Evolutionary conservation across 1,284 basidiomycete species (phyloP).

Genomic region (Boletellus dicymbophilus): DNA sequence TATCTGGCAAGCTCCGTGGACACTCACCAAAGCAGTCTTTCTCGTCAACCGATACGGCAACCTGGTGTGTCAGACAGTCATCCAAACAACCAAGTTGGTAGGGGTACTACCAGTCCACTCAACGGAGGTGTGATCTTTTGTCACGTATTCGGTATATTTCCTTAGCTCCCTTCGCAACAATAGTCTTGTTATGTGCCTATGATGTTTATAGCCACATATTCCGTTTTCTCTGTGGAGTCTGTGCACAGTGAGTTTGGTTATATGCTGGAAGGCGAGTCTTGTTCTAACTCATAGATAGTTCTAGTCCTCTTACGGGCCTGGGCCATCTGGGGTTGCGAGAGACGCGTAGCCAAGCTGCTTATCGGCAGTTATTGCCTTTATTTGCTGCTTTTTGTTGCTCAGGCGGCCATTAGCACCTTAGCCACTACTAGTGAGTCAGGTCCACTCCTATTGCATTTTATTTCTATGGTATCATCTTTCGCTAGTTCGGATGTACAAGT

Average conservation of each 20-base stretch:
- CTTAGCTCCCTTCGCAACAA: neutral
- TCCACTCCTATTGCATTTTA: neutral
- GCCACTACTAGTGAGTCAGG: neutral
- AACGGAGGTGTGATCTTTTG: neutral
- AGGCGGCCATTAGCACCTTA: neutral
- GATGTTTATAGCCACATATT: neutral
- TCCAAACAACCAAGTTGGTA: too few species aligned
- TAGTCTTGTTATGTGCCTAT: neutral
- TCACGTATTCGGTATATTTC: neutral
- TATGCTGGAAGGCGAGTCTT: too few species aligned
- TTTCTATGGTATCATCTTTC: neutral
- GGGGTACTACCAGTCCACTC: neutral
- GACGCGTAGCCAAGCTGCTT: neutral
- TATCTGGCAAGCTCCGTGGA: conserved; percentile 15
- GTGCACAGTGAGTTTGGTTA: conserved; percentile 16
- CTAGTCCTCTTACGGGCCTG: conserved; percentile 16
- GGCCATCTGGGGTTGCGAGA: conserved; percentile 15
- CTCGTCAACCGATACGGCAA: conserved; percentile 16
- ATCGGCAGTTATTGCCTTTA: conserved; percentile 3
- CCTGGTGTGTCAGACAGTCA: conserved; percentile 4
- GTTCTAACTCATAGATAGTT: neutral
- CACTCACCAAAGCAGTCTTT: conserved; percentile 11
- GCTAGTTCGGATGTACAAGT: neutral
- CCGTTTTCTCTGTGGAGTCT: conserved; percentile 7
- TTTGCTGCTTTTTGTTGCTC: neutral